A percentile compares a stretch with the other conserved stretches of the same genome.
Conservation (phyloP, 2,329 filamentous ascomycete genomes). For the Pseudocercospora pini-densiflorae region DNA sequence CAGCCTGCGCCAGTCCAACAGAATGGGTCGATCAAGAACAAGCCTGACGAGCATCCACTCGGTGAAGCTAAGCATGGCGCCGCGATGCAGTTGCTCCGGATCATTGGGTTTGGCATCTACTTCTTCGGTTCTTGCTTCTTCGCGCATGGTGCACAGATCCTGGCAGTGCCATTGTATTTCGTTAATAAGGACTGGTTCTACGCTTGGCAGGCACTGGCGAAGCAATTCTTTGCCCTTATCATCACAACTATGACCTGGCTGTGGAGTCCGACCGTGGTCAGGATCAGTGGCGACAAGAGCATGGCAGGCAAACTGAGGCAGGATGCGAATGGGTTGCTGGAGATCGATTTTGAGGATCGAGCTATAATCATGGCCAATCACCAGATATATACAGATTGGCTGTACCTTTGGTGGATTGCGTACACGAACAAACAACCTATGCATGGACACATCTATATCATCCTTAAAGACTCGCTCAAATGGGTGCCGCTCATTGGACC, state of each 20-base stretch:
- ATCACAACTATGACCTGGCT: conserved; percentile 80
- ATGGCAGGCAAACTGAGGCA: conserved; percentile 74
- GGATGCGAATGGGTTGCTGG: conserved; percentile 69
- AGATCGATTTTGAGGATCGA: conserved; percentile 79
- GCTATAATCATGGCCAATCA: conserved; percentile 85
- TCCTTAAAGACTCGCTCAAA: conserved; percentile 84
- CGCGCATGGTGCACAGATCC: conserved; percentile 68
- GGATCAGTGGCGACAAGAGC: conserved; percentile 80
- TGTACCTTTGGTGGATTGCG: conserved; percentile 91
- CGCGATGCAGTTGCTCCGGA: conserved; percentile 48
- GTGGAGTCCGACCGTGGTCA: conserved; percentile 80
- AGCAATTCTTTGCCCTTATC: conserved; percentile 78
- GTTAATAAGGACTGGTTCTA: conserved; percentile 77
- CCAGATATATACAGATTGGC: conserved; percentile 77
- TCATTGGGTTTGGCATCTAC: conserved; percentile 51
- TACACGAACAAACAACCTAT: conserved; percentile 70
- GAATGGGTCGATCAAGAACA: neutral
- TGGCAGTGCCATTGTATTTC: conserved; percentile 75
- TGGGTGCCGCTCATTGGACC: conserved; percentile 80
- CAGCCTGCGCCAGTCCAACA: conserved; percentile 2
- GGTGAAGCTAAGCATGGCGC: conserved; percentile 49
- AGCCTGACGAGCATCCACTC: conserved; percentile 33
- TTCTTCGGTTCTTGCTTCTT: conserved; percentile 50
- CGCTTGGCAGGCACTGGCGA: conserved; percentile 84
- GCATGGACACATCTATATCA: conserved; percentile 88